Evolutionary conservation across 2,329 filamentous ascomycete species (phyloP).

Genomic region (Penicillium sclerotigenum): DNA sequence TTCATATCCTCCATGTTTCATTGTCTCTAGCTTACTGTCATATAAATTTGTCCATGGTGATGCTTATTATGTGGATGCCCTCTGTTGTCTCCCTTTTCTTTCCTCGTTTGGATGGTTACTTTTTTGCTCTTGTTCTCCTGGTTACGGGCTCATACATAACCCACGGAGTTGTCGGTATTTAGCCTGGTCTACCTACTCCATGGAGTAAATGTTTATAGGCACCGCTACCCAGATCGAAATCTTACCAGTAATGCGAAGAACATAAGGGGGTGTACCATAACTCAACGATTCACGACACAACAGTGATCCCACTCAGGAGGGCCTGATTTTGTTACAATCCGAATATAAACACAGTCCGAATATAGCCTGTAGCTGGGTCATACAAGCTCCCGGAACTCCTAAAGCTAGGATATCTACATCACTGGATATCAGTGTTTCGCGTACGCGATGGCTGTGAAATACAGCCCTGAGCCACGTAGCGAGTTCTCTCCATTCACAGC

Average conservation of each 20-base stretch:
- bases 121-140: conserved; percentile 1
- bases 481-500: background rate
- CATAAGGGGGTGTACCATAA: background rate
- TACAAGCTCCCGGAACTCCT: background rate
- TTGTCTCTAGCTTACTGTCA: conserved; percentile 10
- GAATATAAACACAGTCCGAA: background rate
- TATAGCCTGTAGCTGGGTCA: background rate
- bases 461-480: background rate
- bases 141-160: conserved; percentile 9
- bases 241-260: background rate
- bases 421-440: background rate
- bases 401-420: background rate
- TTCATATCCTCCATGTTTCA: conserved; percentile 8
- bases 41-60: conserved; percentile 12
- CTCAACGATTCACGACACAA: background rate
- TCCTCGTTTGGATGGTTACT: conserved; percentile 6
- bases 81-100: conserved; percentile 7
- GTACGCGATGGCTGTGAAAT: background rate
- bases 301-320: background rate
- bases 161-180: background rate
- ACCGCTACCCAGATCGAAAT: background rate
- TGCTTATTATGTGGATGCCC: conserved; percentile 12
- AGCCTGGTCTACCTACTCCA: background rate
- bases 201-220: background rate
- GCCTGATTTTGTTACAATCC: background rate